Evolutionary conservation across 2,329 filamentous ascomycete species (phyloP).

Genomic region (Colletotrichum lentis): DNA sequence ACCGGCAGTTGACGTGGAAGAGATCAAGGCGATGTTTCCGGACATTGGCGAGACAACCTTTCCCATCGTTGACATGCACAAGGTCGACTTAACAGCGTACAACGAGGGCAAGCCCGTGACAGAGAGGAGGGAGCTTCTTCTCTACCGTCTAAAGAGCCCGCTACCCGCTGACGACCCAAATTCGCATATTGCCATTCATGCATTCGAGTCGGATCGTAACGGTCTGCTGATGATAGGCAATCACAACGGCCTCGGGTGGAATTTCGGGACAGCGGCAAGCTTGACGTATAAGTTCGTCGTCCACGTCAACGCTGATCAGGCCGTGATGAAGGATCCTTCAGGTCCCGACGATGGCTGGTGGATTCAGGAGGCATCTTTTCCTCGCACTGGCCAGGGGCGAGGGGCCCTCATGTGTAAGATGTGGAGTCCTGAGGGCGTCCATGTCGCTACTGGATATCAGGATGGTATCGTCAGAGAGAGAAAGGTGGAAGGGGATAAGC

Average conservation of each 20-base stretch:
- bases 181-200: slow-evolving; percentile 58
- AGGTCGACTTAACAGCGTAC: slow-evolving; percentile 60
- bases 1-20: slow-evolving; percentile 57
- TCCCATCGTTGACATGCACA: slow-evolving; percentile 62
- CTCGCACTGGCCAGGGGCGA: slow-evolving; percentile 56
- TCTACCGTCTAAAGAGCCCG: slow-evolving; percentile 59
- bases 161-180: slow-evolving; percentile 53
- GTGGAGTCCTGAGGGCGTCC: slow-evolving; percentile 62
- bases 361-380: slow-evolving; percentile 62
- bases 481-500: slow-evolving; percentile 40
- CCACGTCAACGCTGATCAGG: slow-evolving; percentile 58
- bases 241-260: slow-evolving; percentile 56
- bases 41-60: slow-evolving; percentile 54
- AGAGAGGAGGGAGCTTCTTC: slow-evolving; percentile 58
- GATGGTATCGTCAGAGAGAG: slow-evolving; percentile 54
- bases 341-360: slow-evolving; percentile 57
- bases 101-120: slow-evolving; percentile 54
- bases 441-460: slow-evolving; percentile 64
- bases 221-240: slow-evolving; percentile 61
- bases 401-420: slow-evolving; percentile 59
- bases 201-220: slow-evolving; percentile 63
- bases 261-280: slow-evolving; percentile 54
- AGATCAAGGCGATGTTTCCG: slow-evolving; percentile 49
- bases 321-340: slow-evolving; percentile 52
- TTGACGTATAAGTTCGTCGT: slow-evolving; percentile 62